Evolutionary conservation across 1,284 basidiomycete genomes (phyloP).

Genomic region (Limonomyces culmigenus): DNA sequence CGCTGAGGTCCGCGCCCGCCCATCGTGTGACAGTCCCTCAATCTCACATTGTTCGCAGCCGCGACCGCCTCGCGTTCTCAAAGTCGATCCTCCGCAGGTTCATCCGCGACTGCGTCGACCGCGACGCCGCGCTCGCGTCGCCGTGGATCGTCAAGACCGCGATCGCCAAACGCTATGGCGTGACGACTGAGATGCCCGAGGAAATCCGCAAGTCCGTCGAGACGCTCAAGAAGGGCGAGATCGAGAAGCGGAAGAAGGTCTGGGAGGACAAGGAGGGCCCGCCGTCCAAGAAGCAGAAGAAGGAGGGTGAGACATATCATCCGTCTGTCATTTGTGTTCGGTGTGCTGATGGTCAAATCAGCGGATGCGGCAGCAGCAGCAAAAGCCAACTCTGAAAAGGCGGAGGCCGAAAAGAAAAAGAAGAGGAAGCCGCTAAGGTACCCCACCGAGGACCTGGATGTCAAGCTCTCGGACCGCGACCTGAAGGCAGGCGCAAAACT

Average conservation of each 20-base stretch:
- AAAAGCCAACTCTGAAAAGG: slow-evolving; percentile 17
- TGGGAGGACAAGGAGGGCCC: slow-evolving; percentile 76
- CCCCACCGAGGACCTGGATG: slow-evolving; percentile 70
- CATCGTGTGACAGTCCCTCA: too few relatives aligned
- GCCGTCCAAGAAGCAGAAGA: slow-evolving; percentile 66
- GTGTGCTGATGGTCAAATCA: slow-evolving; percentile 3
- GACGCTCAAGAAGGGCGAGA: slow-evolving; percentile 69
- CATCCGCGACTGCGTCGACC: slow-evolving; percentile 84
- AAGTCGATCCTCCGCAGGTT: slow-evolving; percentile 94
- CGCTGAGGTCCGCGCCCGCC: slow-evolving; percentile 49
- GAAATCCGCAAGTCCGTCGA: slow-evolving; percentile 69
- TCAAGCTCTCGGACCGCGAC: slow-evolving; percentile 61
- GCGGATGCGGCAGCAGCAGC: too few relatives aligned
- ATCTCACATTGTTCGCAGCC: slow-evolving; percentile 26
- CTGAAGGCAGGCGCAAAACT: slow-evolving; percentile 57
- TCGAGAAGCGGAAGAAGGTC: slow-evolving; percentile 77
- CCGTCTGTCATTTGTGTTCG: slow-evolving; percentile 3
- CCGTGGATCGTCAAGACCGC: slow-evolving; percentile 88
- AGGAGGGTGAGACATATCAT: slow-evolving; percentile 43
- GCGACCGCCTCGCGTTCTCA: slow-evolving; percentile 88
- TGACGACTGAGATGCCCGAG: slow-evolving; percentile 74
- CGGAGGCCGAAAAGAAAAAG: slow-evolving; percentile 62
- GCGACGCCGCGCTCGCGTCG: slow-evolving; percentile 80
- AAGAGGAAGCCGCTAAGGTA: slow-evolving; percentile 84
- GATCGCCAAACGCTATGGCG: slow-evolving; percentile 71